phyloP scores from a whole-genome alignment of 2,329 filamentous ascomycete genomes.

The Fusarium sp. region DNA sequence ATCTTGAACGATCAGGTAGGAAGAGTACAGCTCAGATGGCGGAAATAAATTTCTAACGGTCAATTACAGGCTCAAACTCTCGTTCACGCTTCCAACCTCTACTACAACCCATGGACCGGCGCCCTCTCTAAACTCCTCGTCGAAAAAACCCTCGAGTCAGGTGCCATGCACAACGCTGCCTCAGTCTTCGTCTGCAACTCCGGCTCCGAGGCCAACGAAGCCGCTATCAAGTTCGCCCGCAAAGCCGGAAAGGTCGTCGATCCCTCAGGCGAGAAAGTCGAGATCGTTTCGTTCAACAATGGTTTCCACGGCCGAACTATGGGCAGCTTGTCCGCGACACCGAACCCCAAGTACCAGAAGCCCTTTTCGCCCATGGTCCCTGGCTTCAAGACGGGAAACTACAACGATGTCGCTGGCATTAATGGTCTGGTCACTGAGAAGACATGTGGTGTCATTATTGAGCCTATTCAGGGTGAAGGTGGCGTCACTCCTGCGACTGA shows the following conservation, averaged over 20 bases:
- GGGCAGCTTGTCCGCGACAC: slow-evolving; percentile 93
- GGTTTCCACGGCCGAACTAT: slow-evolving; percentile 98
- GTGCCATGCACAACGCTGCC: slow-evolving; percentile 81
- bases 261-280: slow-evolving; percentile 76
- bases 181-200: slow-evolving; percentile 96
- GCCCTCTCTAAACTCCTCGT: slow-evolving; percentile 86
- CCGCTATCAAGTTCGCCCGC: slow-evolving; percentile 94
- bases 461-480: slow-evolving; percentile 97
- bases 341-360: slow-evolving; percentile 96
- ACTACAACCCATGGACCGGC: slow-evolving; percentile 96
- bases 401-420: slow-evolving; percentile 81
- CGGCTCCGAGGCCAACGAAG: slow-evolving; percentile 96
- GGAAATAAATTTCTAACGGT: not conserved
- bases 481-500: slow-evolving; percentile 85
- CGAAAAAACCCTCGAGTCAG: slow-evolving; percentile 79
- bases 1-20: slow-evolving; percentile 80
- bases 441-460: slow-evolving; percentile 94
- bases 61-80: slow-evolving; percentile 70
- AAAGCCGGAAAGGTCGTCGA: slow-evolving; percentile 85
- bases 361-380: slow-evolving; percentile 96
- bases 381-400: slow-evolving; percentile 86
- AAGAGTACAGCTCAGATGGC: not conserved
- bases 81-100: slow-evolving; percentile 93
- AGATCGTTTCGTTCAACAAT: slow-evolving; percentile 89
- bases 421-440: slow-evolving; percentile 79